Evolutionary conservation across 176 grass and related monocot genomes (phyloP).

Genomic region (Saccharum officinarum): DNA sequence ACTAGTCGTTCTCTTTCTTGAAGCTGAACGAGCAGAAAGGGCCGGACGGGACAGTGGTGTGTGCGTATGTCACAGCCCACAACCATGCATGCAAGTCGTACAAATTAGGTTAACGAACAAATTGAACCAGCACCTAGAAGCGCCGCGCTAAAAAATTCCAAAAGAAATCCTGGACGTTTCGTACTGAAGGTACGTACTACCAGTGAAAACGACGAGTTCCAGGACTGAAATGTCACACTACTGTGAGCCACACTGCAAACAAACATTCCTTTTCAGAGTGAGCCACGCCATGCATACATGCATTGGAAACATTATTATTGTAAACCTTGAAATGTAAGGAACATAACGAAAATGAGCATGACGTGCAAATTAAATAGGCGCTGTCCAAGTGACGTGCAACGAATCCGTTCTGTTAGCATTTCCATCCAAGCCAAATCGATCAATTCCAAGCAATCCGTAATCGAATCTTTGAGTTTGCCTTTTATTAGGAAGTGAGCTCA

Average conservation of each 20-base stretch:
- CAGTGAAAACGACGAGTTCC: not conserved
- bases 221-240: not conserved
- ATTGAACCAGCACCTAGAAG: conserved; percentile 40
- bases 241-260: not conserved
- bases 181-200: not conserved
- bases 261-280: not conserved
- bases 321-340: conserved; percentile 22
- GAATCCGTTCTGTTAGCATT: conserved; percentile 24
- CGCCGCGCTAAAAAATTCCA: not conserved
- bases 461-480: not conserved
- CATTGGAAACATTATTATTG: not conserved
- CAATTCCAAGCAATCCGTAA: not conserved
- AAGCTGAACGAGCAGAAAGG: not conserved
- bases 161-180: conserved; percentile 7
- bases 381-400: conserved; percentile 4
- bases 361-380: not conserved
- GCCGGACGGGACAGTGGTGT: not conserved
- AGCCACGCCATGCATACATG: not conserved
- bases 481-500: not conserved
- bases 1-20: not conserved
- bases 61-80: conserved; percentile 2
- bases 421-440: conserved; percentile 15
- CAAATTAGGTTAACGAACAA: conserved; percentile 34
- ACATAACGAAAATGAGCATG: conserved; percentile 22
- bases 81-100: not conserved